phyloP scores from a whole-genome alignment of 2,329 filamentous ascomycete genomes.

The Trichoderma endophyticum region DNA sequence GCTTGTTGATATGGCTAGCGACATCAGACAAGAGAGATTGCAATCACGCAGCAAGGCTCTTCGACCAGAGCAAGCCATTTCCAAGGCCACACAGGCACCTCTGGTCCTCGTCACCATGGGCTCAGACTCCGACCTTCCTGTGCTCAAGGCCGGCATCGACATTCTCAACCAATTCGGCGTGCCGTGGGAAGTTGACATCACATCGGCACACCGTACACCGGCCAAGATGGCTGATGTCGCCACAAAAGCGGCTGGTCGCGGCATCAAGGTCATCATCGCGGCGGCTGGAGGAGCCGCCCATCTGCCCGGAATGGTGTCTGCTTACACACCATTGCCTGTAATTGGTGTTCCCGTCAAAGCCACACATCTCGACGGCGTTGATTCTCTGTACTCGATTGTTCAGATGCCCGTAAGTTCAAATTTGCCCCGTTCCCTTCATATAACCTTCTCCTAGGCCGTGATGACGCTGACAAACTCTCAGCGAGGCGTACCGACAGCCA shows the following conservation, averaged over 20 bases:
- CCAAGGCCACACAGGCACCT: conserved; percentile 36
- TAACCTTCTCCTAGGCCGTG: conserved; percentile 33
- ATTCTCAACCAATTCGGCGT: conserved; percentile 68
- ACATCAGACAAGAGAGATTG: conserved; percentile 55
- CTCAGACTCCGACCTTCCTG: conserved; percentile 71
- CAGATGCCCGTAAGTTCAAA: conserved; percentile 64
- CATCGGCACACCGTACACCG: conserved; percentile 75
- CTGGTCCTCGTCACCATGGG: conserved; percentile 80
- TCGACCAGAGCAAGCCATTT: conserved; percentile 31
- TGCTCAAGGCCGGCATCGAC: conserved; percentile 63
- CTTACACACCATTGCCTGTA: conserved; percentile 68
- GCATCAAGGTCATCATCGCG: conserved; percentile 71
- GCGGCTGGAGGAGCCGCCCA: conserved; percentile 73
- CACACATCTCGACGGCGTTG: conserved; percentile 67
- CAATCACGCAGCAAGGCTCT: conserved; percentile 38
- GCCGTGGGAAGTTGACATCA: conserved; percentile 70
- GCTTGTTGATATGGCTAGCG: conserved; percentile 63
- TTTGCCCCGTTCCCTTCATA: too few species aligned
- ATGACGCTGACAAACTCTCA: neutral
- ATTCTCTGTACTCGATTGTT: conserved; percentile 69
- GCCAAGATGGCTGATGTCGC: conserved; percentile 67
- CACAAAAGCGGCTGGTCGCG: conserved; percentile 57
- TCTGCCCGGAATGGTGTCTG: conserved; percentile 71
- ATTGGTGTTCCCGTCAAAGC: conserved; percentile 77
- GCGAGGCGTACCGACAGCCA: conserved; percentile 67